These are phyloP conservation scores for Picea abies DNA, from an alignment of 83 land plant species.

Conservation along the genomic window DNA sequence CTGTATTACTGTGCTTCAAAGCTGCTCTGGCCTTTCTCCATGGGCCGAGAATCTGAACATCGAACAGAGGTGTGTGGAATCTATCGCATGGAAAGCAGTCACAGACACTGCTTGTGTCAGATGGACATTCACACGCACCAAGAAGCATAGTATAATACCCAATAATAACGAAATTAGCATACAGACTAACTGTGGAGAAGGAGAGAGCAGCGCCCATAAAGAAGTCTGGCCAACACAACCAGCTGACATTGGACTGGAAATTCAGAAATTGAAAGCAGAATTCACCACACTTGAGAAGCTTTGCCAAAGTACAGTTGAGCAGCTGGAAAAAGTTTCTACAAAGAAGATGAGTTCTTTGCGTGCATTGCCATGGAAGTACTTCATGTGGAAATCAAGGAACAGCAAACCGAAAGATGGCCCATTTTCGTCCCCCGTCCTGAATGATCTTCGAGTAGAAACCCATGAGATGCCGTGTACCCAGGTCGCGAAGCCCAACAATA, in stretches of 20 bases:
- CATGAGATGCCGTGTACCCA: not conserved
- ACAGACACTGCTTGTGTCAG: constrained; percentile 40
- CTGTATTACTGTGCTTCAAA: constrained; percentile 53
- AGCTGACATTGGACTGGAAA: not conserved
- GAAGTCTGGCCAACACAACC: too few species aligned
- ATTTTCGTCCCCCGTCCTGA: too few species aligned
- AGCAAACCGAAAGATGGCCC: not conserved
- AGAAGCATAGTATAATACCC: not conserved
- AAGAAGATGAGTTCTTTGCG: too few species aligned
- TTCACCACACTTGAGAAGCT: not conserved
- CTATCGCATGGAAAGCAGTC: constrained; percentile 67
- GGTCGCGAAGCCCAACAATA: not conserved
- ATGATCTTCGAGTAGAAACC: not conserved
- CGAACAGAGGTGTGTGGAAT: constrained; percentile 69
- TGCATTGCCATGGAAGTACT: not conserved
- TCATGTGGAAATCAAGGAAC: not conserved
- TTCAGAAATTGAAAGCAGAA: not conserved
- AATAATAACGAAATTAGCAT: not conserved
- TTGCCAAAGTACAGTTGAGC: not conserved
- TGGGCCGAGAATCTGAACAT: constrained; percentile 75
- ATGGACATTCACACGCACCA: constrained; percentile 29
- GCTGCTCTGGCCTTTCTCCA: constrained; percentile 50
- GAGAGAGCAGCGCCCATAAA: not conserved
- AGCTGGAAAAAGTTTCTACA: not conserved
- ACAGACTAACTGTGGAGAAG: not conserved